Conservation (phyloP, 176 grass and related monocot species). For the Avena sativa region DNA sequence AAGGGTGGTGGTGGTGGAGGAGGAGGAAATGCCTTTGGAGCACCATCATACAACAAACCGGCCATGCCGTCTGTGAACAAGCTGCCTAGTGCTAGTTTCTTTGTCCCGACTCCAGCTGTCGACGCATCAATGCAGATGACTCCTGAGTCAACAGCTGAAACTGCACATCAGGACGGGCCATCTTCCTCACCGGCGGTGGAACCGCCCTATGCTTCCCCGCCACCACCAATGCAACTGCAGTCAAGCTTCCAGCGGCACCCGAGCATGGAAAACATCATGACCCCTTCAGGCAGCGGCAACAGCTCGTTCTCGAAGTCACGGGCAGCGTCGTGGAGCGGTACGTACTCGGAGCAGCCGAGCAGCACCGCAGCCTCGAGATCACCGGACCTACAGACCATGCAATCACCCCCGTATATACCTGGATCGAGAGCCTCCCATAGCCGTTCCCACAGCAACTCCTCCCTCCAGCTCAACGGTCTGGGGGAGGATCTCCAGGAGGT, state of each 20-base stretch:
- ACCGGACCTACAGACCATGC: constrained; percentile 42
- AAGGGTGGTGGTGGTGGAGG: constrained; percentile 49
- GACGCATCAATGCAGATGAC: constrained; percentile 36
- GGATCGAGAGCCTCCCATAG: constrained; percentile 29
- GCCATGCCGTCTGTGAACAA: constrained; percentile 53
- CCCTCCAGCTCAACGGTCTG: constrained; percentile 30
- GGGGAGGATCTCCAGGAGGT: constrained; percentile 70
- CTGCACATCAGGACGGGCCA: constrained; percentile 2
- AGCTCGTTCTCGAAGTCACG: constrained; percentile 55
- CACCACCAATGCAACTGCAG: constrained; percentile 37
- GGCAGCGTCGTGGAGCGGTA: constrained; percentile 81
- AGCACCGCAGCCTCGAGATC: constrained; percentile 9
- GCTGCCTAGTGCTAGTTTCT: constrained; percentile 63
- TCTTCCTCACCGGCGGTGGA: constrained; percentile 31
- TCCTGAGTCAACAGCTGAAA: constrained; percentile 31
- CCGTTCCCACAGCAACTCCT: constrained; percentile 49
- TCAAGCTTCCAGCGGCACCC: constrained; percentile 58
- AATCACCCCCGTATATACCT: constrained; percentile 46
- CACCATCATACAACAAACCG: constrained; percentile 58
- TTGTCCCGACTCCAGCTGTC: constrained; percentile 61
- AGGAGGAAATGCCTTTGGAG: constrained; percentile 39
- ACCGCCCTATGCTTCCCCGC: constrained; percentile 43
- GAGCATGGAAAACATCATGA: constrained; percentile 68
- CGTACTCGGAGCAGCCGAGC: constrained; percentile 50
- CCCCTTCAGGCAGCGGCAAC: constrained; percentile 35